Evolutionary conservation across 1,139 yeast genomes (phyloP).

Genomic region (Debaryomyces singareniensis): DNA sequence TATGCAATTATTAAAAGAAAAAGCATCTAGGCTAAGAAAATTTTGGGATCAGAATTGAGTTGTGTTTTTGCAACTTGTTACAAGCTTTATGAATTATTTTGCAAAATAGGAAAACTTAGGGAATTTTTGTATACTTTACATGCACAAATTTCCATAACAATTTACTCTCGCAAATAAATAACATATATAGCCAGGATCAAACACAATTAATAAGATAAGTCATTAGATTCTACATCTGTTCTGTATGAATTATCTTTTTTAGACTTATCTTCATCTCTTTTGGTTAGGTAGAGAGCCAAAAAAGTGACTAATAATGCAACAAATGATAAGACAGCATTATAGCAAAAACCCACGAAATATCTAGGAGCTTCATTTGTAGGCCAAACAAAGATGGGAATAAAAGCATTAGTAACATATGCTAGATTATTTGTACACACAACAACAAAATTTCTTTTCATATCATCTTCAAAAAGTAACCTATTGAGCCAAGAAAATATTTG

Average conservation of each 20-base stretch:
- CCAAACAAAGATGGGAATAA: constrained; percentile 43
- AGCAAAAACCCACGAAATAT: constrained; percentile 44
- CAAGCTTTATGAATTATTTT: too few relatives aligned
- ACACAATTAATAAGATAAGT: too few relatives aligned
- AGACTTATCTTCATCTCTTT: constrained; percentile 20
- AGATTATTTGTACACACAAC: constrained; percentile 46
- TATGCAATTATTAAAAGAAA: constrained; percentile 12
- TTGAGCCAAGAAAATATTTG: constrained; percentile 55
- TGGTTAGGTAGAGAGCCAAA: constrained; percentile 22
- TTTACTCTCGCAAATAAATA: too few relatives aligned
- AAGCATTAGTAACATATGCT: constrained; percentile 49
- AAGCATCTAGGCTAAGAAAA: constrained; percentile 14
- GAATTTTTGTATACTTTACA: too few relatives aligned
- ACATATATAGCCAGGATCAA: too few relatives aligned
- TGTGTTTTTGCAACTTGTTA: background rate
- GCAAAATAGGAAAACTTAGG: too few relatives aligned
- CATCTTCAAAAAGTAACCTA: constrained; percentile 36
- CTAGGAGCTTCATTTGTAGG: constrained; percentile 43
- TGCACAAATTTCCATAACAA: too few relatives aligned
- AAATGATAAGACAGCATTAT: constrained; percentile 37
- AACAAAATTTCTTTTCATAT: constrained; percentile 44
- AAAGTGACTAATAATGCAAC: constrained; percentile 35
- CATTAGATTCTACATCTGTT: too few relatives aligned
- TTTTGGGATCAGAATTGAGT: constrained; percentile 14
- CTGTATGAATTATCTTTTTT: background rate